phyloP scores from a whole-genome alignment of 2,329 filamentous ascomycete species.

The Xylaria sp. region DNA sequence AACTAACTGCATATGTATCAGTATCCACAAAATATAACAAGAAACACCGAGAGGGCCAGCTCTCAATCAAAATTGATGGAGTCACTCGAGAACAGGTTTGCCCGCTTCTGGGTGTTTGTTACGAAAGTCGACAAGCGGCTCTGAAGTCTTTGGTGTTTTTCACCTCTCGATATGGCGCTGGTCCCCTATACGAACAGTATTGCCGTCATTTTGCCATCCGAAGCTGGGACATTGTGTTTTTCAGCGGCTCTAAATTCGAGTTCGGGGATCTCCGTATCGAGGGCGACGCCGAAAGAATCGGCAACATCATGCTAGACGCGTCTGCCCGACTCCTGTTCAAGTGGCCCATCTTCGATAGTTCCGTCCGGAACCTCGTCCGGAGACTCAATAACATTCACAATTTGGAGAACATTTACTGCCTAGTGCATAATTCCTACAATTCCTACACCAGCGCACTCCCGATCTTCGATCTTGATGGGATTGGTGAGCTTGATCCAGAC shows the following conservation, averaged over 20 bases:
- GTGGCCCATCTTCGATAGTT: neutral
- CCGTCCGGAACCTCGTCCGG: neutral
- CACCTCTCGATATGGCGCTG: neutral
- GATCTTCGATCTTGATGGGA: neutral
- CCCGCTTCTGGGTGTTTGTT: neutral
- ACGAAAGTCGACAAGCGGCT: neutral
- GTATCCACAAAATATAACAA: neutral
- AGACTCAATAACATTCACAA: neutral
- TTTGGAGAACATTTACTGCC: conserved; percentile 1
- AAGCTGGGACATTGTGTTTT: neutral
- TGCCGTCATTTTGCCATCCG: neutral
- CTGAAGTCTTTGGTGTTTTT: neutral
- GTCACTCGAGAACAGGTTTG: neutral
- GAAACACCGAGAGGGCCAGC: neutral
- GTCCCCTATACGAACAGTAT: too few relatives aligned
- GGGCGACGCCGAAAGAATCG: neutral
- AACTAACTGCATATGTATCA: too few relatives aligned
- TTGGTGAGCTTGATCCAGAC: neutral
- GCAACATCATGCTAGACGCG: neutral
- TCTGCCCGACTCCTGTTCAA: too few relatives aligned
- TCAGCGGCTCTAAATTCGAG: neutral
- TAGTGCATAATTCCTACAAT: neutral
- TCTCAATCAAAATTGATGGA: neutral
- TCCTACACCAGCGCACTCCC: neutral
- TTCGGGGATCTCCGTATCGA: neutral